phyloP scores from a whole-genome alignment of 2,329 filamentous ascomycete genomes.

The Mariannaea elegans region DNA sequence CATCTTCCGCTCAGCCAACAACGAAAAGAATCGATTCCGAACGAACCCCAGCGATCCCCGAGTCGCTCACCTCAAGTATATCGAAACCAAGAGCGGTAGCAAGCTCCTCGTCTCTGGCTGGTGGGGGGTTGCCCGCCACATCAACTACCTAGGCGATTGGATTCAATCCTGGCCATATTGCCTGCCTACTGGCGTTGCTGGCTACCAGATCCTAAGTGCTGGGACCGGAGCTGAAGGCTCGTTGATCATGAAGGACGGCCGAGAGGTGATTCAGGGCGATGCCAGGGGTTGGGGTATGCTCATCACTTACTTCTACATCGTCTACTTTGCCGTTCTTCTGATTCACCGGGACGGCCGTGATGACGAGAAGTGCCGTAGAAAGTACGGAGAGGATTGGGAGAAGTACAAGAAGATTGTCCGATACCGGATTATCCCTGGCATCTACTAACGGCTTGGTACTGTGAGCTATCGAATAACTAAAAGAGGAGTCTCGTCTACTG shows the following conservation, averaged over 20 bases:
- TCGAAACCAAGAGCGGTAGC: constrained; percentile 84
- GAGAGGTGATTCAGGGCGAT: constrained; percentile 74
- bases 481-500: neutral
- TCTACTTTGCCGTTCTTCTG: constrained; percentile 89
- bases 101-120: constrained; percentile 86
- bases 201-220: constrained; percentile 75
- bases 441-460: constrained; percentile 68
- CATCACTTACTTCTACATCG: constrained; percentile 92
- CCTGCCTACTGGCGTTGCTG: constrained; percentile 84
- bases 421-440: constrained; percentile 83
- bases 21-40: constrained; percentile 93
- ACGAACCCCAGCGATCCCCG: constrained; percentile 83
- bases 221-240: constrained; percentile 61
- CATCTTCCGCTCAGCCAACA: constrained; percentile 94
- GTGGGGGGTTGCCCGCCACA: constrained; percentile 92
- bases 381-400: constrained; percentile 94
- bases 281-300: constrained; percentile 85
- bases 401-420: constrained; percentile 84
- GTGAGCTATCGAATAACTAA: neutral
- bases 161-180: constrained; percentile 91
- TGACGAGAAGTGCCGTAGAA: constrained; percentile 88
- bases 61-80: constrained; percentile 83
- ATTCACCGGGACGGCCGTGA: constrained; percentile 88
- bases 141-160: constrained; percentile 98
- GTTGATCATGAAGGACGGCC: constrained; percentile 66